Evolutionary conservation across 1,139 yeast species (phyloP), one percentile per base, ranked within the genome.

Genomic region (Candida sp.): DNA sequence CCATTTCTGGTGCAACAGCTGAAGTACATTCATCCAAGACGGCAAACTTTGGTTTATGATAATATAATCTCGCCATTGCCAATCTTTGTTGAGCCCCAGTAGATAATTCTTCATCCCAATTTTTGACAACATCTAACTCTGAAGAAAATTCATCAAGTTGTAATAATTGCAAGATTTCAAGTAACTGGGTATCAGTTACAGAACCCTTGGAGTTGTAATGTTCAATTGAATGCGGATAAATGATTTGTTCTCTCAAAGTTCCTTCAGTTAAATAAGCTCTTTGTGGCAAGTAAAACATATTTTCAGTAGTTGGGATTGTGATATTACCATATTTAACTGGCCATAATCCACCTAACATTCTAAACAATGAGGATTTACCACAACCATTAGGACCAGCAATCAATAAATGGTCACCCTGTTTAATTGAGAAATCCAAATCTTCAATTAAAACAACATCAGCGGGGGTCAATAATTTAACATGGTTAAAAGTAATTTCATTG

Each of bases 341-440:
- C 98, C 98, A 91, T 51, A 91, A 73, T 0, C 97, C 97, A 44
- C 97, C 97, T 41, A 91, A 75, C 59, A 91, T 81, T 59, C 97
- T 78, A 64, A 91, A 91, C 46, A 91, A 68, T 0, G 97, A 90
- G 0, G 97, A 89, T 64, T 91, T 91, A 33, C 98, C 98, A 45
- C 96, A 87, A 2, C 97, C 97, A 59, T 91, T 91, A 6, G 97
- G 97, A 0, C 97, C 98, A 5, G 93, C 93, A 60, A 91, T 90
- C 47, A 91, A 73, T 45, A 91, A 71, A 63, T 91, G 95, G 45
- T 90, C 85, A 29, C 97, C 97, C 37, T 81, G 85, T 49, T 82
- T 79, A 45, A 91, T 80, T 42, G 82, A 74, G 62, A 91, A 90
- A 36, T 80, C 73, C 53, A 91, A 73, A 33, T 79, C 75, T 42